Evolutionary conservation across 2,329 filamentous ascomycete genomes (phyloP), one percentile per base, ranked within the genome.

Genomic region (Colletotrichum kahawae): DNA sequence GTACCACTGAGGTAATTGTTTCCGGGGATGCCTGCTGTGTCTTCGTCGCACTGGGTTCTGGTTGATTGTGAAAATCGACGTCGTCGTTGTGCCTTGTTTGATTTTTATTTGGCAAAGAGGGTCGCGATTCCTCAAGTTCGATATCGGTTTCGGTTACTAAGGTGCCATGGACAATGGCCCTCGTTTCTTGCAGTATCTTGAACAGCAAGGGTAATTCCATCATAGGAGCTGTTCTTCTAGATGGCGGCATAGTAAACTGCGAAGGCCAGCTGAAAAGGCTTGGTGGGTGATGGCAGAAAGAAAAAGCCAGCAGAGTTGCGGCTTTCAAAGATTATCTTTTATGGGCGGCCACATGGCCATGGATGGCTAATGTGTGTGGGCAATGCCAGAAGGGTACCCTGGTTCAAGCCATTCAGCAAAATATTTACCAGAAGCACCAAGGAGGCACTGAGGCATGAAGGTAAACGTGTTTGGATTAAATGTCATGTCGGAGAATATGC

Each of bases 1-100:
- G 38, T n/a, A 18, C 18, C 38, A 0, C 5, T 48, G 18, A 48
- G 38, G 9, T n/a, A 1, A 7, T 2, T 12, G 6, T 0, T 18
- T n/a, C 18, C 0, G 38, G 38, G 0, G 18, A n/a, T n/a, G 5
- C 18, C 9, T 7, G 38, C n/a, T 48, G 38, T 48, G 9, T 0
- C 5, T 48, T 48, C n/a, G 18, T 12, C 1, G 9, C 38, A 43
- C 5, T 48, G 18, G 9, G 3, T n/a, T 48, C 38, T 48, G 9
- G 5, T 12, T 4, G 9, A n/a, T 5, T 48, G 9, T 9, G 9
- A 2, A 7, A n/a, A 12, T 4, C 18, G 38, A 48, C 38, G 0
- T 7, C 18, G 38, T n/a, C 9, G 1, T 48, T 48, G 9, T 0
- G 38, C 18, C 38, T 7, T 9, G 18, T 6, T n/a, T 1, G 38